These are phyloP conservation scores for Linnemannia exigua DNA, from an alignment of 192 early-diverging fungal species.

Conservation along the genomic window DNA sequence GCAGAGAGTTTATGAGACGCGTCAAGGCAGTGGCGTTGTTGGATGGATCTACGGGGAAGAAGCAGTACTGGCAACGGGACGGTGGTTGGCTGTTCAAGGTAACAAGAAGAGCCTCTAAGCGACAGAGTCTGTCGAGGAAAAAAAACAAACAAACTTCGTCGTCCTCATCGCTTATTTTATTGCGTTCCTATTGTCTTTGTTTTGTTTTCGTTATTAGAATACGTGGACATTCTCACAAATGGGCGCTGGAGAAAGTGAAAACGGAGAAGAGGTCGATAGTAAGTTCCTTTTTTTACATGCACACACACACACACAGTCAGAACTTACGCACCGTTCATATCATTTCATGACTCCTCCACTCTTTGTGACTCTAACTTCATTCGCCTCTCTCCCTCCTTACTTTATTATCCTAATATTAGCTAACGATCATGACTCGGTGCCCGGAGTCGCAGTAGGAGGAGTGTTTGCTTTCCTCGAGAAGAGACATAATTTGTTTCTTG, in stretches of 20 bases:
- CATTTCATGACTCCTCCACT: no score
- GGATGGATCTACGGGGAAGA: constrained; percentile 17
- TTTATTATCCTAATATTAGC: background rate
- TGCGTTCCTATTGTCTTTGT: background rate
- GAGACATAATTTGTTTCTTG: background rate
- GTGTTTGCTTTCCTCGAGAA: constrained; percentile 31
- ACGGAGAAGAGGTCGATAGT: constrained; percentile 11
- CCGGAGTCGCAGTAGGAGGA: constrained; percentile 25
- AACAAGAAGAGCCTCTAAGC: no score
- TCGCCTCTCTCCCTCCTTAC: background rate
- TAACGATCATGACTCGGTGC: constrained; percentile 40
- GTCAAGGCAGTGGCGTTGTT: constrained; percentile 31
- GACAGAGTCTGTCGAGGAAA: no score
- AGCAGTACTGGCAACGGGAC: background rate
- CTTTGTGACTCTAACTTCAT: no score
- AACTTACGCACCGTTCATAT: background rate
- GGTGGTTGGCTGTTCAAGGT: constrained; percentile 6
- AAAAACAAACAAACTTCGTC: no score
- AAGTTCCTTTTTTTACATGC: background rate
- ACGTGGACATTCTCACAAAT: background rate
- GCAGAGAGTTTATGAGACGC: constrained; percentile 15
- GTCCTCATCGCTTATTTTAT: no score
- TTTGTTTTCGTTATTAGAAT: background rate
- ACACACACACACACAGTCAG: background rate
- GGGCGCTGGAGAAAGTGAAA: background rate